Evolutionary conservation across 495 filamentous ascomycete genomes (phyloP).

Genomic region (Lineolata rhizophorae): DNA sequence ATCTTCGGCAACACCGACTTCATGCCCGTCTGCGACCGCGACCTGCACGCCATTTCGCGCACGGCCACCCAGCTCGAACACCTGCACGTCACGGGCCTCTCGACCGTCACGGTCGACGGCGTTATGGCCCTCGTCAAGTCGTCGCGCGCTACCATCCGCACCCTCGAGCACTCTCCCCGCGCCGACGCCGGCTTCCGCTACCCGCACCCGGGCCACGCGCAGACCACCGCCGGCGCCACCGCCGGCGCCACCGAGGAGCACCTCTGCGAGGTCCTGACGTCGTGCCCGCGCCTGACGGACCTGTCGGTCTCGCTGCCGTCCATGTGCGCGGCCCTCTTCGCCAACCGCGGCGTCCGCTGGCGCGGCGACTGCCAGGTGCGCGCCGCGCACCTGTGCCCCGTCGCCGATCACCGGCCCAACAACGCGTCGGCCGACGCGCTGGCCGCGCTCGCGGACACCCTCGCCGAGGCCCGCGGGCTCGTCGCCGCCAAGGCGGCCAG

Average conservation of each 20-base stretch:
- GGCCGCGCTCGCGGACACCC: conserved; percentile 14
- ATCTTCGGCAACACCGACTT: conserved; percentile 29
- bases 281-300: conserved; percentile 23
- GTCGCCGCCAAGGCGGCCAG: conserved; percentile 12
- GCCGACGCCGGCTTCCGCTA: conserved; percentile 27
- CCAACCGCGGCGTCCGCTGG: conserved; percentile 21
- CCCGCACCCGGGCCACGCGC: conserved; percentile 18
- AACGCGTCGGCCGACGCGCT: conserved; percentile 8
- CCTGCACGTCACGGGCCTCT: conserved; percentile 28
- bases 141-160: conserved; percentile 23
- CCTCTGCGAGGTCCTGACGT: conserved; percentile 24
- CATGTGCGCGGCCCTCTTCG: conserved; percentile 26
- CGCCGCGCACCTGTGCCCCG: conserved; percentile 21
- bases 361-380: conserved; percentile 27
- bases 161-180: conserved; percentile 30
- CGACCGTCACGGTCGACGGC: conserved; percentile 24
- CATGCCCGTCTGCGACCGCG: conserved; percentile 26
- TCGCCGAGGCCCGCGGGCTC: conserved; percentile 21
- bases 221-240: conserved; percentile 21
- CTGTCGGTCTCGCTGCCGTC: conserved; percentile 26
- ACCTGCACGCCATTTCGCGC: conserved; percentile 24
- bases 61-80: conserved; percentile 27
- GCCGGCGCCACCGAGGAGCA: conserved; percentile 17
- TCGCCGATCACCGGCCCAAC: not conserved
- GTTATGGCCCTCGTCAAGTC: conserved; percentile 26